These are phyloP conservation scores for Mucor indicus DNA, from an alignment of 371 early-diverging fungal species.

Conservation along the genomic window DNA sequence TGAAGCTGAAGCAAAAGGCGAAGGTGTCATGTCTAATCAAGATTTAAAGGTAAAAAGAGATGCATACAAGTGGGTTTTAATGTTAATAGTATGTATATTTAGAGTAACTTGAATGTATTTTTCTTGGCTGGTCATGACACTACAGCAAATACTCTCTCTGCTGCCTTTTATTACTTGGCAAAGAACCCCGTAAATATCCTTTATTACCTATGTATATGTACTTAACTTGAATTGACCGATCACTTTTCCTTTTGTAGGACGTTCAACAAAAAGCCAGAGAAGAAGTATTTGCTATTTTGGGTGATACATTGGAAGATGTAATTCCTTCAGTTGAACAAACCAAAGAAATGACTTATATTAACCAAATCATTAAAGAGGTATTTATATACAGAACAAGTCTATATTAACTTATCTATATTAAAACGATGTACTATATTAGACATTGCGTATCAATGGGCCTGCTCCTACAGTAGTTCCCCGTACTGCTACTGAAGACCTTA, in stretches of 20 bases:
- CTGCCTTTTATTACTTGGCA: conserved; percentile 31
- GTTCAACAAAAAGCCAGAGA: conserved; percentile 25
- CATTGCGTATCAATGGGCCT: conserved; percentile 38
- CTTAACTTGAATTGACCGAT: no score
- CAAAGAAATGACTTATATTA: conserved; percentile 19
- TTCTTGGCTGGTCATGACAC: conserved; percentile 35
- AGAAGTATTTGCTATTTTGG: conserved; percentile 16
- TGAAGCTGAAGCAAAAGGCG: conserved; percentile 25
- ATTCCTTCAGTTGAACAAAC: conserved; percentile 18
- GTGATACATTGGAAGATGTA: conserved; percentile 20
- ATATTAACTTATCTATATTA: no score
- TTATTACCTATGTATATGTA: no score
- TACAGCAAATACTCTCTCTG: conserved; percentile 24
- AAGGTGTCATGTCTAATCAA: conserved; percentile 15
- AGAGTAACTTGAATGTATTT: conserved; percentile 19
- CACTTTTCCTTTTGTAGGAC: no score
- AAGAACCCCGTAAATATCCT: conserved; percentile 19
- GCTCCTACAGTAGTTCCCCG: conserved; percentile 9
- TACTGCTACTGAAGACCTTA: conserved; percentile 29
- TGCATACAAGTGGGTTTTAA: no score
- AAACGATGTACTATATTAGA: no score
- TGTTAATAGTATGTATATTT: no score
- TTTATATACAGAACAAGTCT: no score
- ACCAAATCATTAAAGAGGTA: conserved; percentile 26
- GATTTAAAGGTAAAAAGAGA: conserved; percentile 35